phyloP scores from a whole-genome alignment of 2,329 filamentous ascomycete species.

The Plenodomus biglobosus region DNA sequence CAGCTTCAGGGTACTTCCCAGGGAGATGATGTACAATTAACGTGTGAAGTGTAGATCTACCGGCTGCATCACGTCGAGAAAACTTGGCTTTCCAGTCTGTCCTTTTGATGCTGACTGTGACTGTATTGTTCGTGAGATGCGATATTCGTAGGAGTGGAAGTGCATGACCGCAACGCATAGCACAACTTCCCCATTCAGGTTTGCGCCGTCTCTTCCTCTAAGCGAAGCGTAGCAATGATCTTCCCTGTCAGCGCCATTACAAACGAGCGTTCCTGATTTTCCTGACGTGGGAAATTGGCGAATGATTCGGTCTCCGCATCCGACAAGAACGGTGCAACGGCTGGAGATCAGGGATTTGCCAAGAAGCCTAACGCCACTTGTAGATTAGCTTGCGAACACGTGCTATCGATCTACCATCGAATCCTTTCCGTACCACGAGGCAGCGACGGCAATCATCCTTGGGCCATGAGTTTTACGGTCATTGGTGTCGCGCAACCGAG shows the following conservation, averaged over 20 bases:
- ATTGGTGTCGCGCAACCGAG: not conserved
- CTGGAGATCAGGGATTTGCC: not conserved
- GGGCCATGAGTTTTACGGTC: not conserved
- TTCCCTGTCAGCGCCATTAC: not conserved
- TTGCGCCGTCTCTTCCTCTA: not conserved
- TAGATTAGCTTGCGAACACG: not conserved
- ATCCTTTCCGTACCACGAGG: not conserved
- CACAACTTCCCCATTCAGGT: not conserved
- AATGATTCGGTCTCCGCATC: not conserved
- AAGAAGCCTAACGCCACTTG: not conserved
- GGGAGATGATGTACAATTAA: not conserved
- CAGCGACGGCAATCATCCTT: not conserved
- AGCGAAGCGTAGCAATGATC: not conserved
- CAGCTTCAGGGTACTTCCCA: not conserved
- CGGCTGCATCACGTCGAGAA: not conserved
- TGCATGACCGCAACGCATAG: not conserved
- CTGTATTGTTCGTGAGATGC: not conserved
- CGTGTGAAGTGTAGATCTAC: not conserved
- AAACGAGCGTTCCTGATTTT: not conserved
- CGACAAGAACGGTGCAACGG: not conserved
- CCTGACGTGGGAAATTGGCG: not conserved
- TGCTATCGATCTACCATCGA: not conserved
- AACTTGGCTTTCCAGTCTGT: not conserved
- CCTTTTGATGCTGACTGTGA: not conserved
- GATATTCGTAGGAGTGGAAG: not conserved